These are phyloP conservation scores for Venturiaceae sp. DNA, from an alignment of 2,329 filamentous ascomycete species.

Conservation along the genomic window DNA sequence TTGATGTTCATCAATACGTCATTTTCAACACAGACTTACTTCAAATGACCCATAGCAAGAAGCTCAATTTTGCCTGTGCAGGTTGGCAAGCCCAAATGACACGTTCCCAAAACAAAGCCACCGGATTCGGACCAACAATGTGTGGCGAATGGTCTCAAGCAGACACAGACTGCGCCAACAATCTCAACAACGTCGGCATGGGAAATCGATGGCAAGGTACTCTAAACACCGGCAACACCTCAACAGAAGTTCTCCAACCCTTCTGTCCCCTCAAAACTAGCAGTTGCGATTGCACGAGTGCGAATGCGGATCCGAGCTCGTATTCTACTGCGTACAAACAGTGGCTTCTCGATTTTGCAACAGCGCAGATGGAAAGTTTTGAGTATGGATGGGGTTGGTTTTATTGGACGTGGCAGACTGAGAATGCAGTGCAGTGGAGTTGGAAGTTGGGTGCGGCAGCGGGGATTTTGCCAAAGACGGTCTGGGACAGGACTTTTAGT, in stretches of 20 bases:
- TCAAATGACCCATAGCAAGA: slow-evolving; percentile 67
- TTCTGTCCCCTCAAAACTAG: slow-evolving; percentile 60
- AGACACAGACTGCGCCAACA: slow-evolving; percentile 83
- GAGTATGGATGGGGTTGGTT: slow-evolving; percentile 96
- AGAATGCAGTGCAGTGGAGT: slow-evolving; percentile 81
- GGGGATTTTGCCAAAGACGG: slow-evolving; percentile 60
- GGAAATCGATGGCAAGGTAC: slow-evolving; percentile 92
- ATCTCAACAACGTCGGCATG: slow-evolving; percentile 81
- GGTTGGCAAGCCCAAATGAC: slow-evolving; percentile 77
- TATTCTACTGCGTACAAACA: slow-evolving; percentile 72
- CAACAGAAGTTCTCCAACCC: slow-evolving; percentile 55
- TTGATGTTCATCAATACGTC: slow-evolving; percentile 98
- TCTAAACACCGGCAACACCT: slow-evolving; percentile 55
- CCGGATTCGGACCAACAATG: slow-evolving; percentile 85
- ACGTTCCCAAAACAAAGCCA: slow-evolving; percentile 59
- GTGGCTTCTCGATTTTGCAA: slow-evolving; percentile 81
- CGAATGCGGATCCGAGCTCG: slow-evolving; percentile 60
- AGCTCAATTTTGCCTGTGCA: slow-evolving; percentile 77
- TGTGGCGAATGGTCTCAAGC: slow-evolving; percentile 97
- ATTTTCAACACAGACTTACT: slow-evolving; percentile 94
- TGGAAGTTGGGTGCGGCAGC: slow-evolving; percentile 71
- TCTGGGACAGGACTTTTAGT: slow-evolving; percentile 31
- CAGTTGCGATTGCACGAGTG: slow-evolving; percentile 61
- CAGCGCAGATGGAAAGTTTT: slow-evolving; percentile 93
- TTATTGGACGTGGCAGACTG: slow-evolving; percentile 98